Percentiles rank a stretch among this genome's conserved stretches.
phyloP scores from a whole-genome alignment of 2,329 filamentous ascomycete genomes.

The Macrophomina tecta region DNA sequence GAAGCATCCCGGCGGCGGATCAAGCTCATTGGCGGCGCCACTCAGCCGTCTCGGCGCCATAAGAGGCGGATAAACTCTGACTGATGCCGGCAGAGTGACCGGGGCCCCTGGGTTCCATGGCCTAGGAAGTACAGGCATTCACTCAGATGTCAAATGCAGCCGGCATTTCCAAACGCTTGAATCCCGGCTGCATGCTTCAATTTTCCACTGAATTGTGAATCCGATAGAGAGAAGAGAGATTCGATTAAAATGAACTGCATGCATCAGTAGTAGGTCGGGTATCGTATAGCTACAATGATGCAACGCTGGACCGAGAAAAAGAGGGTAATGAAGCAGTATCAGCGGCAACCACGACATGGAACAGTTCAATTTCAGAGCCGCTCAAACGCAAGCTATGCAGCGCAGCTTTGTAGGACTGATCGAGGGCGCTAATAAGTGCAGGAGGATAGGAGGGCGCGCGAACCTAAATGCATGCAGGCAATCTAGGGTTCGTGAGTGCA shows the following conservation, averaged over 20 bases:
- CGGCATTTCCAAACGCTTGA: no score
- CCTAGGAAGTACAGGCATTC: no score
- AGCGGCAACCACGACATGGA: background rate
- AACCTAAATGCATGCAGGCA: background rate
- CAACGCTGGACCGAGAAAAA: background rate
- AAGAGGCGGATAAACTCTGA: background rate
- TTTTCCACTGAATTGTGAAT: no score
- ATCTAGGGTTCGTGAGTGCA: conserved; percentile 1
- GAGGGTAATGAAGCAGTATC: background rate
- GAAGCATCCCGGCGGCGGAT: conserved; percentile 1
- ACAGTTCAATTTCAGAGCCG: no score
- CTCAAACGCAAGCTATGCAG: conserved; percentile 1
- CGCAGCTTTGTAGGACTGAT: background rate
- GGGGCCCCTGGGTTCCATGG: no score
- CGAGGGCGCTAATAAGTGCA: background rate
- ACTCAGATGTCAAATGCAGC: no score
- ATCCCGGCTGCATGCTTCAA: no score
- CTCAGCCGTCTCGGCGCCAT: background rate
- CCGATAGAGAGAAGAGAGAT: background rate
- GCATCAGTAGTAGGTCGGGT: conserved; percentile 16
- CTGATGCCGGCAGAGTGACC: no score
- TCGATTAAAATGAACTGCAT: background rate
- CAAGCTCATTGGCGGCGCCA: background rate
- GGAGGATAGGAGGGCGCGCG: background rate
- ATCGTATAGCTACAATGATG: conserved; percentile 20